Evolutionary conservation across 768 basidiomycete genomes (phyloP), one percentile per base, ranked within the genome.

Genomic region (Termitomyces sp.): DNA sequence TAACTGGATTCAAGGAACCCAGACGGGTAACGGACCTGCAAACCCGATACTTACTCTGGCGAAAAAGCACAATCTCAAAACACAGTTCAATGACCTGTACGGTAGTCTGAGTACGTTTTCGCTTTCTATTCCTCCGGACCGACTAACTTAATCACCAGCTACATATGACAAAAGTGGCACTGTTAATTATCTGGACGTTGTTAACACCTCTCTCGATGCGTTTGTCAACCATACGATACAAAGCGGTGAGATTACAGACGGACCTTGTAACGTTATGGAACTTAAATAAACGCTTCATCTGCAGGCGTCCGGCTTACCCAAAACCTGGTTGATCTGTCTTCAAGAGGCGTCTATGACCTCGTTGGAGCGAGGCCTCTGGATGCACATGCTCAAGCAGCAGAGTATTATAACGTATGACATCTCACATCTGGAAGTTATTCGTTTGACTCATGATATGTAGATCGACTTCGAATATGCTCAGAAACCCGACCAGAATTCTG

Each of bases 31-130:
- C 36, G 85, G 83, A 3, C 73, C 77, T 26, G 73, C 75, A 6
- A 89, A 89, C 65, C 87, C 88, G 1, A 82, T 89, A 16, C 81
- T 79, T 67, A 69, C 70, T 20, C 73, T 89, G 50, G 84, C 82
- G 28, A 72, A 77, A 66, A 84, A 86, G 63, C 80, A 86, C 62
- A 75, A 77, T 33, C 60, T 87, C 20, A 71, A 71, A 56, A 81
- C 79, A 0, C 73, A 69, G 41, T 71, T 70, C 40, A 86, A 75
- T 58, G 74, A 81, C 58, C 72, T 76, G 60, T 79, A 74, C 58
- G 75, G 70, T 13, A 77, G 73, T 56, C 57, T 80, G 18, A 72
- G 83, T 85, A 61, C 53, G 81, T 41, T 28, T 4, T 16, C 4
- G n/a, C 2, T 56, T 44, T 7, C 30, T 48, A 18, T 28, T 30